Conservation (phyloP, 768 basidiomycete species). For the Termitomyces sp. region DNA sequence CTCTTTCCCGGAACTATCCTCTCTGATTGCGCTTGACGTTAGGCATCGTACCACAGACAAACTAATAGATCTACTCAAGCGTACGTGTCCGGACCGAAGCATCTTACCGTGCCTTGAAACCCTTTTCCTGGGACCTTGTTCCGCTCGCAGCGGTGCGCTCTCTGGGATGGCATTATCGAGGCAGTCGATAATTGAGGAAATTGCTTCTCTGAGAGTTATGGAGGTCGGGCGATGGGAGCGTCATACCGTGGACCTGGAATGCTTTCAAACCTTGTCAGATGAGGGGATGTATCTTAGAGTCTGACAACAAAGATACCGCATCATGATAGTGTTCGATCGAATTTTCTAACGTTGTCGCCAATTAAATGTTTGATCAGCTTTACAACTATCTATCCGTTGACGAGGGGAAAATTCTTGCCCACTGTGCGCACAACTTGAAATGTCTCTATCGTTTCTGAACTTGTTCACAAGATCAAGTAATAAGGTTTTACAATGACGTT, state of each 20-base stretch:
- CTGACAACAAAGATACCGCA: neutral
- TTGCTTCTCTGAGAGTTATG: neutral
- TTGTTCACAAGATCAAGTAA: too few species aligned
- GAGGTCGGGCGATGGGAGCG: neutral
- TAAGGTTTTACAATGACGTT: too few species aligned
- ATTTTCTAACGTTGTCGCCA: too few species aligned
- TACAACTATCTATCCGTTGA: too few species aligned
- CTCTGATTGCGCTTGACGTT: constrained; percentile 1
- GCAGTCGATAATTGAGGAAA: neutral
- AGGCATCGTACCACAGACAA: neutral
- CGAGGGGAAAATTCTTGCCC: too few species aligned
- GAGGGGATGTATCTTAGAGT: neutral
- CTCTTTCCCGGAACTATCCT: neutral
- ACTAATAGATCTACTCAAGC: constrained; percentile 1
- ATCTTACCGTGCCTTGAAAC: constrained; percentile 2
- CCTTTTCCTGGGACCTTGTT: neutral
- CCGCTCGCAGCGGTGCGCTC: neutral
- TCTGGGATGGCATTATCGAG: constrained; percentile 4
- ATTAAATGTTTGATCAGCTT: too few species aligned
- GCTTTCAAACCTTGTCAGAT: neutral
- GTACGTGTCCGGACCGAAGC: neutral
- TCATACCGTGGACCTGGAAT: neutral
- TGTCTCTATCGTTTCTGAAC: too few species aligned
- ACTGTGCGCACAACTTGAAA: too few species aligned
- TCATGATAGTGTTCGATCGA: neutral